Evolutionary conservation across 75 land plant genomes (phyloP).

Genomic region (Picea sitchensis): DNA sequence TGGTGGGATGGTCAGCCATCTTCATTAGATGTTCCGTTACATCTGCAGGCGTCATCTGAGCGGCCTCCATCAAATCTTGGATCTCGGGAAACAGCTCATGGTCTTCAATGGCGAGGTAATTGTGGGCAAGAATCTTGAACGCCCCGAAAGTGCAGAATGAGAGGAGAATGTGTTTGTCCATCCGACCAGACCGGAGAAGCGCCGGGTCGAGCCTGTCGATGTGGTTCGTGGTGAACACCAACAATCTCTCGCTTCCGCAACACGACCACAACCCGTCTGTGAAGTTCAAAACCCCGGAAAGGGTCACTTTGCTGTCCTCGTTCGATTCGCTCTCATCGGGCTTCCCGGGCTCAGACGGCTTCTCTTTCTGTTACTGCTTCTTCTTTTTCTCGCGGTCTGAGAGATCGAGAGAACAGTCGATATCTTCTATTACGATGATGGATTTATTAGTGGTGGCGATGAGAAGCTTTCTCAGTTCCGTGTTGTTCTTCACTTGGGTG

Average conservation of each 20-base stretch:
- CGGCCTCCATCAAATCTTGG: conserved; percentile 8
- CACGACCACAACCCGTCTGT: conserved; percentile 41
- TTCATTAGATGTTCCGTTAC: conserved; percentile 20
- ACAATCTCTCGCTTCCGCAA: conserved; percentile 34
- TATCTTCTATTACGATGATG: conserved; percentile 30
- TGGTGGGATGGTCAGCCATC: background rate
- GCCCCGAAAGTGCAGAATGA: conserved; percentile 19
- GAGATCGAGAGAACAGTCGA: conserved; percentile 23
- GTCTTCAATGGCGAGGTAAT: conserved; percentile 20
- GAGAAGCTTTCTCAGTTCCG: conserved; percentile 26
- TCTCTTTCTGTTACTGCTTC: background rate
- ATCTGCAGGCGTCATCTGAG: conserved; percentile 23
- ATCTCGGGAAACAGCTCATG: conserved; percentile 21
- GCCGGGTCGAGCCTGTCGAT: conserved; percentile 30
- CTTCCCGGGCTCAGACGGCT: conserved; percentile 13
- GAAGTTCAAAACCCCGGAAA: conserved; percentile 36
- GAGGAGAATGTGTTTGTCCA: conserved; percentile 34
- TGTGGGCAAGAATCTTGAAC: conserved; percentile 21
- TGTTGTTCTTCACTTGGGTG: conserved; percentile 23
- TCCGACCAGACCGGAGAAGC: background rate
- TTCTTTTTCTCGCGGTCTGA: conserved; percentile 2
- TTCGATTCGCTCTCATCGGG: background rate
- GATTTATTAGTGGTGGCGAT: conserved; percentile 23
- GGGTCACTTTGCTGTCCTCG: conserved; percentile 20
- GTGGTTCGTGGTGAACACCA: conserved; percentile 34